Evolutionary conservation across 1,284 basidiomycete species (phyloP), one percentile per base, ranked within the genome.

Genomic region (Microbotryum intermedium): DNA sequence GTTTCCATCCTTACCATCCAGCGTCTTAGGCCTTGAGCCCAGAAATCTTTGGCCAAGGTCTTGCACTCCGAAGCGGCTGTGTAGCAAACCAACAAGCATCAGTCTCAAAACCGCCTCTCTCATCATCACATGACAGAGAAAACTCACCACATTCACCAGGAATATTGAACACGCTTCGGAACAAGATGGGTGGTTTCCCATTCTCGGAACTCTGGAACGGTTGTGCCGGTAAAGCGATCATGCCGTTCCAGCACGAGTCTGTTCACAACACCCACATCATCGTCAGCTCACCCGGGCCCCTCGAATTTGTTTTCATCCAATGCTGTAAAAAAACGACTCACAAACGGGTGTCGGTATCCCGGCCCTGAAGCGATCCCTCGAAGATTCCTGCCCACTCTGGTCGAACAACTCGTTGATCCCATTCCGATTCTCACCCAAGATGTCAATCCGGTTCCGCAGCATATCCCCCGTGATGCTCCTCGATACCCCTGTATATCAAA

Each of bases 231-330:
- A 79, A 64, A 21, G 76, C 74, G 18, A 74, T 71, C 53, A 77
- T 60, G 16, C 68, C 68, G 50, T 69, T 68, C 68, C 68, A 79
- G 49, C 76, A 77, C n/a, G 75, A 72, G 63, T 68, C 66, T 67
- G 53, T 10, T 18, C 4, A 50, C 4, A 23, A 1, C 11, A 51
- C 48, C 49, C 8, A 5, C 2, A 0, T 11, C 16, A 6, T 20
- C 16, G n/a, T 54, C 45, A 25, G 5, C 25, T 21, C 18, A 21
- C 6, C n/a, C n/a, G n/a, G n/a, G n/a, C n/a, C n/a, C n/a, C n/a
- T n/a, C n/a, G n/a, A 0, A 39, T n/a, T n/a, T n/a, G n/a, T n/a
- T n/a, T n/a, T n/a, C n/a, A n/a, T n/a, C 20, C n/a, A 26, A 20
- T n/a, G 4, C 26, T 6, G 34, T 2, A 26, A 34, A 23, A 6